Conservation (phyloP, 768 basidiomycete genomes). For the Coprinopsis cinerea region DNA sequence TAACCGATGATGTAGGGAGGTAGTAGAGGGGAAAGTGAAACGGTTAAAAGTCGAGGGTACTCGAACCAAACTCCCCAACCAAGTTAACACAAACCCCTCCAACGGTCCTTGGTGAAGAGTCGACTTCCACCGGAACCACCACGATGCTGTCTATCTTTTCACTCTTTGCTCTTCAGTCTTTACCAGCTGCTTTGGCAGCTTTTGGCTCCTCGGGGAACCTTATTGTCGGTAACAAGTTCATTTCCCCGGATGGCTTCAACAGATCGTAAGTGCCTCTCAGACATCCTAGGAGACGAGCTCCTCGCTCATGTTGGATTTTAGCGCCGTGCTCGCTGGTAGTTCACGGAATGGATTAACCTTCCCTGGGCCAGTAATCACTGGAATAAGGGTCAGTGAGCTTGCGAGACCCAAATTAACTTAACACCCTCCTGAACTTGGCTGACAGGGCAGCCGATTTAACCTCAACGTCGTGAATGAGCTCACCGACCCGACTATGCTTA, state of each 20-base stretch:
- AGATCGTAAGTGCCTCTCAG: conserved; percentile 15
- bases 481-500: conserved; percentile 31
- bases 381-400: conserved; percentile 1
- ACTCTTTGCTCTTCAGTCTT: conserved; percentile 1
- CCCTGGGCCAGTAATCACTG: conserved; percentile 9
- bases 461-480: conserved; percentile 43
- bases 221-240: conserved; percentile 32
- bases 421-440: too few relatives aligned
- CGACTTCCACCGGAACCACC: background rate
- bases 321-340: conserved; percentile 6
- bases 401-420: too few relatives aligned
- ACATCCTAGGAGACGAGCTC: background rate
- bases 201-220: conserved; percentile 26
- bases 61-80: background rate
- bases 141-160: background rate
- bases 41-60: background rate
- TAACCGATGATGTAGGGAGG: background rate
- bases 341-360: background rate
- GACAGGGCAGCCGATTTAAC: conserved; percentile 20
- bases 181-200: conserved; percentile 14
- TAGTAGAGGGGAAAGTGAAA: background rate
- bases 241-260: conserved; percentile 45
- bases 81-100: background rate
- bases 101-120: background rate
- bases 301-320: background rate